Percentiles rank a stretch among this genome's conserved stretches.
Conservation (phyloP, 306 rosid genomes). For the Psophocarpus tetragonolobus region DNA sequence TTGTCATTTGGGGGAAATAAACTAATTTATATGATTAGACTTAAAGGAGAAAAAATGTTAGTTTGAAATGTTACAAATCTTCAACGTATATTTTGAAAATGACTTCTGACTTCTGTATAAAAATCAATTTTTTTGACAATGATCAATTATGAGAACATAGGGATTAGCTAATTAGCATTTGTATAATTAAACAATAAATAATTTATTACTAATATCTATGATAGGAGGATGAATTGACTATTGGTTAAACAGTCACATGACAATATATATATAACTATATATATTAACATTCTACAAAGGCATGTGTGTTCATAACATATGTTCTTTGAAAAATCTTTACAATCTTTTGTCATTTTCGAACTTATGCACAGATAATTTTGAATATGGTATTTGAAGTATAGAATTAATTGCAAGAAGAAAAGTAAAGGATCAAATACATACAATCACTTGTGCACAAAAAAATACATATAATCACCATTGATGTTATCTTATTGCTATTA, state of each 20-base stretch:
- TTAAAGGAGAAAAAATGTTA: background rate
- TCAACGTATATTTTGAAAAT: slow-evolving; percentile 19
- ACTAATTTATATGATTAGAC: slow-evolving; percentile 20
- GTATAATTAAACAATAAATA: background rate
- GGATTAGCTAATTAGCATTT: slow-evolving; percentile 17
- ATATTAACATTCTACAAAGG: background rate
- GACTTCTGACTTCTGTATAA: background rate
- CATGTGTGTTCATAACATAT: background rate
- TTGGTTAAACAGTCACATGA: slow-evolving; percentile 28
- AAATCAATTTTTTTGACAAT: background rate
- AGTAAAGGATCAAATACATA: background rate
- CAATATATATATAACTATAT: background rate
- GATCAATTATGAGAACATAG: slow-evolving; percentile 33
- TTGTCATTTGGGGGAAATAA: slow-evolving; percentile 31
- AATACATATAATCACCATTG: slow-evolving; percentile 1
- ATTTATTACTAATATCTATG: background rate
- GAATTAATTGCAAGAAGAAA: background rate
- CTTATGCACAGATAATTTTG: background rate
- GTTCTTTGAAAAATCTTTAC: background rate
- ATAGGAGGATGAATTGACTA: slow-evolving; percentile 17
- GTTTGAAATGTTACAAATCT: background rate
- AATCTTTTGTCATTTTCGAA: background rate
- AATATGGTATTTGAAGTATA: background rate
- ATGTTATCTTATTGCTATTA: slow-evolving; percentile 3
- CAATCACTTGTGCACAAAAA: too few relatives aligned